These are phyloP conservation scores for Suillus subluteus DNA, from an alignment of 768 basidiomycete genomes.

Conservation along the genomic window DNA sequence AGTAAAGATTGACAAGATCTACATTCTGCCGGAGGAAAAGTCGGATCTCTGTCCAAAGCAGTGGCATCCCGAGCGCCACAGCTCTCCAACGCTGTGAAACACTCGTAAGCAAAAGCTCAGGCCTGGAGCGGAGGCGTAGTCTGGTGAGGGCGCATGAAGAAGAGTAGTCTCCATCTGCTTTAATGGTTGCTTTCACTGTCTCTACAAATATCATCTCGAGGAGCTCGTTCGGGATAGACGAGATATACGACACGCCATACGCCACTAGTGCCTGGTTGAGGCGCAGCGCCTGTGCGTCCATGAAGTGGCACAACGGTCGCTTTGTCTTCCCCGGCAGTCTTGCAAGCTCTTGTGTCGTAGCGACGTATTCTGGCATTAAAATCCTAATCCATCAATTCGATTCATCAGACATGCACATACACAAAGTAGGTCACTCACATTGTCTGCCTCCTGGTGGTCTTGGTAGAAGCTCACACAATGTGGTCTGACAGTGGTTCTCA, in stretches of 20 bases:
- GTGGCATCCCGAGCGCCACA: conserved; percentile 39
- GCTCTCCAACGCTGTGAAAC: conserved; percentile 48
- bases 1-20: conserved; percentile 30
- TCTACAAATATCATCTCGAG: conserved; percentile 31
- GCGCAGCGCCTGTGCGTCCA: conserved; percentile 24
- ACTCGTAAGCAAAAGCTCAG: conserved; percentile 41
- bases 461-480: not conserved
- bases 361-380: conserved; percentile 10
- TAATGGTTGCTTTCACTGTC: conserved; percentile 15
- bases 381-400: not conserved
- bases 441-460: not conserved
- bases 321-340: conserved; percentile 25
- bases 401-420: not conserved
- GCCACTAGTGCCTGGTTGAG: conserved; percentile 16
- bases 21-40: conserved; percentile 31
- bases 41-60: conserved; percentile 42
- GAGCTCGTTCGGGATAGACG: conserved; percentile 30
- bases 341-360: conserved; percentile 20
- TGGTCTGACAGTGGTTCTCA: not conserved
- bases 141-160: conserved; percentile 7
- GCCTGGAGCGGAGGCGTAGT: conserved; percentile 13
- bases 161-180: conserved; percentile 5
- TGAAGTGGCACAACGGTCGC: conserved; percentile 16
- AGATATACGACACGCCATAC: conserved; percentile 15
- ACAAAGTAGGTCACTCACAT: conserved; percentile 1